Evolutionary conservation across 768 basidiomycete species (phyloP), one percentile per base, ranked within the genome.

Genomic region (Lyophyllum atratum): DNA sequence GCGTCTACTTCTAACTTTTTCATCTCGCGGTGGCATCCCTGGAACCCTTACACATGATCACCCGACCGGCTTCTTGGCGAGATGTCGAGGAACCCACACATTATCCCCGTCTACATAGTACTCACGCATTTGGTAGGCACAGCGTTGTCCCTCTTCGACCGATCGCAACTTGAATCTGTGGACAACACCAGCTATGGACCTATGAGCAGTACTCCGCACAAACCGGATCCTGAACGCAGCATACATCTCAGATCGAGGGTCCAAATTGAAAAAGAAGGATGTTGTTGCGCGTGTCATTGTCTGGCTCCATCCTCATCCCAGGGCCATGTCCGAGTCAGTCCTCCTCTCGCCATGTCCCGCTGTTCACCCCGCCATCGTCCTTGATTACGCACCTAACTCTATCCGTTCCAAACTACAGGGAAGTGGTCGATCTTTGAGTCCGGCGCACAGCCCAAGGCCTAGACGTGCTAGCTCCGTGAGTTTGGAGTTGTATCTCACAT

Each of bases 281-380:
- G 51, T 25, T 52, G 56, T 48, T 58, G 51, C 28, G 15, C 25
- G 7, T 58, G 56, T 19, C 56, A 58, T 31, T 22, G 19, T 15
- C 56, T 40, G 19, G 25, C 19, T 4, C 40, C n/a, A 21, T 26
- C 31, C 11, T 33, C 52, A 22, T 26, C 33, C 31, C 29, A 39
- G 28, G 33, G 33, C 21, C 33, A 11, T 3, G 12, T 22, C 24
- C 49, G 22, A 3, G 19, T 34, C 42, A 22, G 39, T n/a, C n/a
- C 40, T 22, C n/a, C 3, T 42, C 17, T 14, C 17, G 39, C 10
- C 39, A 14, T 4, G 37, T 52, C 12, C 15, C 24, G 7, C 40
- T 25, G 26, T 17, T 49, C 34, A 6, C 29, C 5, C 6, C 29
- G 29, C 5, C 5, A 31, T 31, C 11, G 6, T 31, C 29, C 29